A percentile compares a stretch with the other conserved stretches of the same genome.
Conservation (phyloP, 192 early-diverging fungal species). For the Backusella macrospora region DNA sequence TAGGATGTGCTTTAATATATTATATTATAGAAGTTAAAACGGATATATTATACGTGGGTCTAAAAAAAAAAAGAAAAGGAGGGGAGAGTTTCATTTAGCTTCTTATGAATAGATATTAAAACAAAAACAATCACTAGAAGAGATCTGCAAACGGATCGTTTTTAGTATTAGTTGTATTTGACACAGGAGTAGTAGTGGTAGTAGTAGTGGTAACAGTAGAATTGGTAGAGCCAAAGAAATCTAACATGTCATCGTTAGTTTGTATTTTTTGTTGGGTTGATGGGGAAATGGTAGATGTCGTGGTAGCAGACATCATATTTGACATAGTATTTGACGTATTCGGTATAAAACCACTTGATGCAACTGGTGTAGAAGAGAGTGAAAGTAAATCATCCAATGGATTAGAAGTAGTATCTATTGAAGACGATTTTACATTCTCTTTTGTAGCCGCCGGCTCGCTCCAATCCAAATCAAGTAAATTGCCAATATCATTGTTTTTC, state of each 20-base stretch:
- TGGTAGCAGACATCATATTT: constrained; percentile 28
- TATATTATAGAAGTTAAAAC: background rate
- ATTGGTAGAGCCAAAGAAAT: constrained; percentile 26
- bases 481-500: constrained; percentile 56
- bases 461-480: constrained; percentile 74
- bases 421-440: background rate
- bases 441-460: constrained; percentile 47
- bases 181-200: constrained; percentile 15
- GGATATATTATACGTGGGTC: background rate
- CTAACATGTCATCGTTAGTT: background rate
- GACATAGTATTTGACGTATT: constrained; percentile 37
- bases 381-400: constrained; percentile 46
- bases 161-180: constrained; percentile 15
- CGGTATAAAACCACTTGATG: constrained; percentile 22
- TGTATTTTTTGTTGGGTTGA: background rate
- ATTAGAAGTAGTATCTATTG: background rate
- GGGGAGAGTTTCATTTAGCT: no score
- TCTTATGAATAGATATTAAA: no score
- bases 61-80: no score
- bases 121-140: constrained; percentile 18
- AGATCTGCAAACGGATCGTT: constrained; percentile 41
- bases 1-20: background rate
- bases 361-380: constrained; percentile 21
- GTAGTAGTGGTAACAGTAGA: background rate
- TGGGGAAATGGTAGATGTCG: background rate